A percentile compares a stretch with the other conserved stretches of the same genome.
Evolutionary conservation across 345 rosid species (phyloP).

Genomic region (Xanthoceras sorbifolium): DNA sequence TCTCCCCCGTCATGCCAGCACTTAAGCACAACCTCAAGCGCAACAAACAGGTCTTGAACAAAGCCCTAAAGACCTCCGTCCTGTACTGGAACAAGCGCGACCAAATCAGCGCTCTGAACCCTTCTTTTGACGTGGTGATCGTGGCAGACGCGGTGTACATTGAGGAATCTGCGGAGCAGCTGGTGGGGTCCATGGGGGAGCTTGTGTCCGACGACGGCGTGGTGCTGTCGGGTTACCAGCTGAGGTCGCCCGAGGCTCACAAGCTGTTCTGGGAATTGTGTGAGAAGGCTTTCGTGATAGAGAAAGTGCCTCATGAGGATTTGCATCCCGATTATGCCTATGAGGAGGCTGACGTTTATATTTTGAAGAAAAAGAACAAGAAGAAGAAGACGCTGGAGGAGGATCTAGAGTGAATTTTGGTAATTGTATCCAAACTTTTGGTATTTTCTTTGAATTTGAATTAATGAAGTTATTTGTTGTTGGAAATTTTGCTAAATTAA

Average conservation of each 20-base stretch:
- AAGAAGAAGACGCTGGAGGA: conserved; percentile 36
- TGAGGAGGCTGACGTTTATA: conserved; percentile 79
- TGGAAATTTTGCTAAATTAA: neutral
- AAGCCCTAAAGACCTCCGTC: conserved; percentile 56
- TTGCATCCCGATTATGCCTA: conserved; percentile 78
- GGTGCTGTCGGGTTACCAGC: conserved; percentile 73
- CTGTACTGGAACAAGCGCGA: conserved; percentile 69
- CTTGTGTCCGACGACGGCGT: conserved; percentile 75
- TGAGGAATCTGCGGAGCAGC: conserved; percentile 61
- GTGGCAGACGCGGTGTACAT: conserved; percentile 91
- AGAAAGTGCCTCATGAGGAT: conserved; percentile 82
- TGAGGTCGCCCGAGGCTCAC: conserved; percentile 91
- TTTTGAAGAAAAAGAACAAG: conserved; percentile 78
- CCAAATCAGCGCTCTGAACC: conserved; percentile 61
- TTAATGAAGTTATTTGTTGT: too few species aligned
- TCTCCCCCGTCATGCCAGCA: conserved; percentile 88
- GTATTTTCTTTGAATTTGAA: neutral
- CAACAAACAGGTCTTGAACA: conserved; percentile 69
- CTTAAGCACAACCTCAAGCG: conserved; percentile 90
- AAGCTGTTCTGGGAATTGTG: conserved; percentile 77
- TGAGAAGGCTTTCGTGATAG: conserved; percentile 58
- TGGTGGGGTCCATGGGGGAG: conserved; percentile 67
- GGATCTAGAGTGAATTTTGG: conserved; percentile 11
- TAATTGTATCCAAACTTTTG: neutral
- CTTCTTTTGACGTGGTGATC: conserved; percentile 78